phyloP scores from a whole-genome alignment of 2,329 filamentous ascomycete species.

The Aspergillus chevalieri region DNA sequence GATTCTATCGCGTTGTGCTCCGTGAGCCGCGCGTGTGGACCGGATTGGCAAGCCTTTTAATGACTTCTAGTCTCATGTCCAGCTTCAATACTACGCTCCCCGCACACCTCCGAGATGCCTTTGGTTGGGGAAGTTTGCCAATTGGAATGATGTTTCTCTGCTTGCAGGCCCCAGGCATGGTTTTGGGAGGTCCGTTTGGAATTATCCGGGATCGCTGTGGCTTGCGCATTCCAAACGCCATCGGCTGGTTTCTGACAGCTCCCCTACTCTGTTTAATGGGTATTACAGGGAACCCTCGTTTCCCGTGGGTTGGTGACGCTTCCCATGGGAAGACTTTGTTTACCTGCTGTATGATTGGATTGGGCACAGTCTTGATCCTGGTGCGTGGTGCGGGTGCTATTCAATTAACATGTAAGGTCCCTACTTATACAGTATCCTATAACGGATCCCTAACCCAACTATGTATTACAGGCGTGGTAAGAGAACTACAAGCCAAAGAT shows the following conservation, averaged over 20 bases:
- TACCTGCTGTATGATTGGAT: conserved; percentile 8
- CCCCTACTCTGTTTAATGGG: conserved; percentile 23
- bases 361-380: conserved; percentile 18
- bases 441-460: neutral
- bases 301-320: conserved; percentile 17
- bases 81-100: conserved; percentile 53
- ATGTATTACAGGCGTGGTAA: conserved; percentile 9
- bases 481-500: conserved; percentile 13
- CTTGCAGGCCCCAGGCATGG: conserved; percentile 52
- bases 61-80: conserved; percentile 48
- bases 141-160: conserved; percentile 54
- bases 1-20: conserved; percentile 33
- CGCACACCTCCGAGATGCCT: conserved; percentile 48
- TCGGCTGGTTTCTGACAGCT: conserved; percentile 19
- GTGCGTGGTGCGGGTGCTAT: conserved; percentile 23
- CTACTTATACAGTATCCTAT: neutral
- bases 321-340: conserved; percentile 17
- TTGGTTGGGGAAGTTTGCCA: conserved; percentile 50
- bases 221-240: conserved; percentile 16
- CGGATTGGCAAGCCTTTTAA: conserved; percentile 4
- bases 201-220: conserved; percentile 30
- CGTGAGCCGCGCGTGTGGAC: conserved; percentile 15
- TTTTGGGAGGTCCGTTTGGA: conserved; percentile 54
- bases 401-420: conserved; percentile 23
- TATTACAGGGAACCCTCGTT: conserved; percentile 20